A percentile compares a stretch with the other conserved stretches of the same genome.
Evolutionary conservation across 2,329 filamentous ascomycete species (phyloP).

Genomic region (Rhinocladiella mackenziei): DNA sequence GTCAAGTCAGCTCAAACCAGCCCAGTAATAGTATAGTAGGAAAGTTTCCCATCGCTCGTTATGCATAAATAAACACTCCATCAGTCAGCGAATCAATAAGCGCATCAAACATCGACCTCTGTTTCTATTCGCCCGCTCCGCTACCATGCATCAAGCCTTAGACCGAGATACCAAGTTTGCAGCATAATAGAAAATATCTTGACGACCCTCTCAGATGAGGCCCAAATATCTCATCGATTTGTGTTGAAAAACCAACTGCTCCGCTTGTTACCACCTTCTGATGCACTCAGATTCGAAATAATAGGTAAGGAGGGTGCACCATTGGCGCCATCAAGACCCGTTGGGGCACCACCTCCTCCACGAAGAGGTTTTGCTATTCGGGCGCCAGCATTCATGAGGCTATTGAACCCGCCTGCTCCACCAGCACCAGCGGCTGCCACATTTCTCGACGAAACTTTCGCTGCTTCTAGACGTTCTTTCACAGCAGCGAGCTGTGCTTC

Average conservation of each 20-base stretch:
- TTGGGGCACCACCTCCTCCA: slow-evolving; percentile 45
- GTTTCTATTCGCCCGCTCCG: background rate
- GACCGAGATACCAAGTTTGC: too few relatives aligned
- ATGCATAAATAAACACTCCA: background rate
- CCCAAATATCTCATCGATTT: slow-evolving; percentile 9
- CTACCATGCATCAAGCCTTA: too few relatives aligned
- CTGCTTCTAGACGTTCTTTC: slow-evolving; percentile 94
- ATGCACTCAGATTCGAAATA: slow-evolving; percentile 57
- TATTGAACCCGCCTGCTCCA: slow-evolving; percentile 56
- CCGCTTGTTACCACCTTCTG: slow-evolving; percentile 65
- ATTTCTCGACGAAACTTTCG: slow-evolving; percentile 87
- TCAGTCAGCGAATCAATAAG: too few relatives aligned
- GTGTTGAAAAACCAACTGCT: slow-evolving; percentile 53
- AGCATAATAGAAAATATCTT: background rate
- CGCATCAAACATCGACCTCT: background rate
- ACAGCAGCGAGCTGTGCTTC: slow-evolving; percentile 94
- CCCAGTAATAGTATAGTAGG: too few relatives aligned
- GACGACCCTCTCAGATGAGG: background rate
- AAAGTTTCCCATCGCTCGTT: slow-evolving; percentile 3
- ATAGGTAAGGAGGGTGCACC: slow-evolving; percentile 35
- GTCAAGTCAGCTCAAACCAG: too few relatives aligned
- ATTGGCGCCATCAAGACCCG: slow-evolving; percentile 32
- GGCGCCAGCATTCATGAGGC: slow-evolving; percentile 38
- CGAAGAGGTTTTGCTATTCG: slow-evolving; percentile 63
- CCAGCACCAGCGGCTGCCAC: slow-evolving; percentile 57